Percentiles rank a stretch among this genome's conserved stretches.
These are phyloP conservation scores for Quercus aquifolioides DNA, from an alignment of 306 rosid species.

Conservation along the genomic window DNA sequence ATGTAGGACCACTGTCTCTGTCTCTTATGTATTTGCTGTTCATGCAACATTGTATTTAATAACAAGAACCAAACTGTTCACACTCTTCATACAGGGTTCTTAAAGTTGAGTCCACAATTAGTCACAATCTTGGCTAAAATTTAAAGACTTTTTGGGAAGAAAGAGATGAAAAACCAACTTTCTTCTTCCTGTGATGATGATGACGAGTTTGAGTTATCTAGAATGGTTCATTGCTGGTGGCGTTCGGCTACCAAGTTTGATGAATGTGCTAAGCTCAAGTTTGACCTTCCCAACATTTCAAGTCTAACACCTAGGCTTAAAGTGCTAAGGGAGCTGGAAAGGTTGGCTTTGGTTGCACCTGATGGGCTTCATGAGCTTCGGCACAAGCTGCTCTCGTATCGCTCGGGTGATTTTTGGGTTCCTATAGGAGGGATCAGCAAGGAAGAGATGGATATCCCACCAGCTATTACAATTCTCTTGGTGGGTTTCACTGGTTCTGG, in stretches of 20 bases:
- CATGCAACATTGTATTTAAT: neutral
- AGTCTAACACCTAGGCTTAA: constrained; percentile 19
- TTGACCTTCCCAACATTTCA: constrained; percentile 20
- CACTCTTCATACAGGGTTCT: neutral
- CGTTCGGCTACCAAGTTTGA: constrained; percentile 30
- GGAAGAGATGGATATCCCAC: constrained; percentile 38
- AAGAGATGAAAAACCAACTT: constrained; percentile 14
- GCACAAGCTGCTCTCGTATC: constrained; percentile 33
- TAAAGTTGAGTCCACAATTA: neutral
- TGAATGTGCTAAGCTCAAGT: constrained; percentile 19
- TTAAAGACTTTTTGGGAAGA: neutral
- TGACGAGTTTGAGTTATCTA: constrained; percentile 13
- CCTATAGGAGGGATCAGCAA: constrained; percentile 37
- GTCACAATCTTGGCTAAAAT: neutral
- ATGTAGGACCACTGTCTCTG: neutral
- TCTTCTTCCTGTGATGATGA: constrained; percentile 10
- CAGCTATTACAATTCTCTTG: constrained; percentile 35
- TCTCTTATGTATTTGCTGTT: neutral
- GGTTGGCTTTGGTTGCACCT: constrained; percentile 30
- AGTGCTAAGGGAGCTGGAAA: constrained; percentile 38
- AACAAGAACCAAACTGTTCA: neutral
- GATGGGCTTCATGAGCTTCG: constrained; percentile 35
- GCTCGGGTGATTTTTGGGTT: constrained; percentile 44
- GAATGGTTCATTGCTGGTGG: constrained; percentile 29
- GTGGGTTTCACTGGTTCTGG: constrained; percentile 42